These are phyloP conservation scores for Guadua angustifolia DNA, from an alignment of 176 grass and related monocot species.

Conservation along the genomic window DNA sequence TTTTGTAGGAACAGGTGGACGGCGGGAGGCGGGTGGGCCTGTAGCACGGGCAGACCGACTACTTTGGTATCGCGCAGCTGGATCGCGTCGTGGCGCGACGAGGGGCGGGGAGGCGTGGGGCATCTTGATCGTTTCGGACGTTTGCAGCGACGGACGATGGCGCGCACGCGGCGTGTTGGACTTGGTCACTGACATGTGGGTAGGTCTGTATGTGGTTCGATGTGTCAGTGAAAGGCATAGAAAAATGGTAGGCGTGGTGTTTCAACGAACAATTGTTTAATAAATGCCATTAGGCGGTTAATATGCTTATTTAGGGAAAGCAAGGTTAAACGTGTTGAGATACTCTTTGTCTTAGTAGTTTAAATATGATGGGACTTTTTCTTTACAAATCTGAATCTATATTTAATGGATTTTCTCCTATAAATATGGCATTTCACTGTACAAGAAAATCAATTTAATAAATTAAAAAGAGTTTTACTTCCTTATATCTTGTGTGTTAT, in stretches of 20 bases:
- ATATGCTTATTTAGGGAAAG: neutral
- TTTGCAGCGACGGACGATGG: neutral
- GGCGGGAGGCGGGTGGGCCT: neutral
- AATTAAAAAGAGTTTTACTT: too few species aligned
- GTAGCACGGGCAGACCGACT: neutral
- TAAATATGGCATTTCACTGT: too few species aligned
- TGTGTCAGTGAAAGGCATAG: neutral
- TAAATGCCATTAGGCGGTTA: neutral
- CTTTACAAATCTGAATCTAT: too few species aligned
- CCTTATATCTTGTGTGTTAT: too few species aligned
- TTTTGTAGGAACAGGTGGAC: conserved; percentile 10
- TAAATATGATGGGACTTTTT: too few species aligned
- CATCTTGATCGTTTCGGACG: neutral
- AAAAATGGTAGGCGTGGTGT: neutral
- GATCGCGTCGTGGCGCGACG: neutral
- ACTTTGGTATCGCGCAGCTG: neutral
- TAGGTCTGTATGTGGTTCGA: neutral
- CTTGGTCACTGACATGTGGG: neutral
- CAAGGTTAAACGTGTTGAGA: too few species aligned
- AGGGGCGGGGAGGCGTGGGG: neutral
- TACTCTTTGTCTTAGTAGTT: too few species aligned
- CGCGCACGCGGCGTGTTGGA: neutral
- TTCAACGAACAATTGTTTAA: neutral
- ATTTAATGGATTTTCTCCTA: too few species aligned
- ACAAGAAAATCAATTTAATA: too few species aligned